phyloP scores from a whole-genome alignment of 2,329 filamentous ascomycete genomes.

The Raffaelea arxii region DNA sequence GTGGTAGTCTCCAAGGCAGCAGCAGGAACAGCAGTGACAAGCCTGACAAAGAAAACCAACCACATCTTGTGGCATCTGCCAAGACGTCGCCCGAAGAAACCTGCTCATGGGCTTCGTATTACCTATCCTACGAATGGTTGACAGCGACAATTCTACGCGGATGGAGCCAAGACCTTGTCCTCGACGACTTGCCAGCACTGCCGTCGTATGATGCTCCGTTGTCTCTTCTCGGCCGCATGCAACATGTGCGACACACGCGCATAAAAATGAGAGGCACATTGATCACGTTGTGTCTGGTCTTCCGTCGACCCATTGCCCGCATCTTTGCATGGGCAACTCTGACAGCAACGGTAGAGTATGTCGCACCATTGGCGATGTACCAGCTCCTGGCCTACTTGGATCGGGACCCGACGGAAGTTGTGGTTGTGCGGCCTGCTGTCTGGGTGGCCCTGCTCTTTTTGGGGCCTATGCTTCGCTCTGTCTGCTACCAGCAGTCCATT shows the following conservation, averaged over 20 bases:
- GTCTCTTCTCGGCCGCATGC: slow-evolving; percentile 17
- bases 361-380: slow-evolving; percentile 12
- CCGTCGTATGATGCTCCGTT: slow-evolving; percentile 20
- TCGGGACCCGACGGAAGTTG: background rate
- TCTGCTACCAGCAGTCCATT: slow-evolving; percentile 23
- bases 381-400: slow-evolving; percentile 12
- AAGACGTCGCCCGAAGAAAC: slow-evolving; percentile 18
- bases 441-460: slow-evolving; percentile 23
- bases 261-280: slow-evolving; percentile 19
- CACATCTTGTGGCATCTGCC: too few relatives aligned
- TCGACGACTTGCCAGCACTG: slow-evolving; percentile 22
- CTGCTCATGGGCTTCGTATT: slow-evolving; percentile 22
- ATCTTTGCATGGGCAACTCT: slow-evolving; percentile 14
- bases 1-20: too few relatives aligned
- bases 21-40: too few relatives aligned
- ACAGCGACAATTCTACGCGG: slow-evolving; percentile 21
- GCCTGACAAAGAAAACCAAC: background rate
- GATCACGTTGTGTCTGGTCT: slow-evolving; percentile 15
- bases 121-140: slow-evolving; percentile 23
- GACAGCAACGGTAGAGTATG: slow-evolving; percentile 11
- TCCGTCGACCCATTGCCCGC: slow-evolving; percentile 16
- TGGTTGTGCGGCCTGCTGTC: slow-evolving; percentile 14
- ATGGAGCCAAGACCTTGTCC: slow-evolving; percentile 17
- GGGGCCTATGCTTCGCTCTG: slow-evolving; percentile 21
- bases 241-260: slow-evolving; percentile 10